Evolutionary conservation across 1,284 basidiomycete species (phyloP).

Genomic region (Thecaphora frezii): DNA sequence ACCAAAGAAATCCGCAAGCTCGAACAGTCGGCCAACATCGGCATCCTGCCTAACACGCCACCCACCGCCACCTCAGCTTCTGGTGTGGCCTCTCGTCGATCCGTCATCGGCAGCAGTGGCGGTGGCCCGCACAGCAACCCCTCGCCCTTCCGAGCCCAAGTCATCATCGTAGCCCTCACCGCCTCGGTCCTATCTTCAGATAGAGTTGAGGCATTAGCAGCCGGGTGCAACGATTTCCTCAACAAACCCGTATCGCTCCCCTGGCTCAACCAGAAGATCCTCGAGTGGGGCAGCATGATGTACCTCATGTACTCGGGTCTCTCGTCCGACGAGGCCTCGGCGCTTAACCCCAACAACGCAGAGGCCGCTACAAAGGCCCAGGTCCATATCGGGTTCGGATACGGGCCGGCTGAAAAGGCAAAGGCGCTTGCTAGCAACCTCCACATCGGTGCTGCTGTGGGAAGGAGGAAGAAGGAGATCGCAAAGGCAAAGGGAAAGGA

Average conservation of each 20-base stretch:
- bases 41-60: slow-evolving; percentile 70
- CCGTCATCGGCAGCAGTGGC: too few relatives aligned
- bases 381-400: slow-evolving; percentile 30
- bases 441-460: slow-evolving; percentile 23
- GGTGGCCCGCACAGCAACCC: too few relatives aligned
- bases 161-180: slow-evolving; percentile 97
- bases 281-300: slow-evolving; percentile 80
- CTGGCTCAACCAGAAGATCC: slow-evolving; percentile 97
- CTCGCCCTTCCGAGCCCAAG: slow-evolving; percentile 76
- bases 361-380: slow-evolving; percentile 11
- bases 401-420: slow-evolving; percentile 32
- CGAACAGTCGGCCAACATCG: slow-evolving; percentile 71
- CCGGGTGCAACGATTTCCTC: slow-evolving; percentile 97
- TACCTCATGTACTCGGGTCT: slow-evolving; percentile 53
- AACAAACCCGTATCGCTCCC: slow-evolving; percentile 93
- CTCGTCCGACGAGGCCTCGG: slow-evolving; percentile 11
- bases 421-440: slow-evolving; percentile 38
- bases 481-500: too few relatives aligned
- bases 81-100: too few relatives aligned
- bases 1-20: slow-evolving; percentile 91
- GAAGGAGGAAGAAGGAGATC: slow-evolving; percentile 27
- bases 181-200: slow-evolving; percentile 89
- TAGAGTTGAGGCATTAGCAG: slow-evolving; percentile 90
- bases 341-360: not conserved
- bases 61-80: slow-evolving; percentile 57